phyloP scores from a whole-genome alignment of 225 moss, liverwort and hornwort species.

The Takakia lepidozioides region DNA sequence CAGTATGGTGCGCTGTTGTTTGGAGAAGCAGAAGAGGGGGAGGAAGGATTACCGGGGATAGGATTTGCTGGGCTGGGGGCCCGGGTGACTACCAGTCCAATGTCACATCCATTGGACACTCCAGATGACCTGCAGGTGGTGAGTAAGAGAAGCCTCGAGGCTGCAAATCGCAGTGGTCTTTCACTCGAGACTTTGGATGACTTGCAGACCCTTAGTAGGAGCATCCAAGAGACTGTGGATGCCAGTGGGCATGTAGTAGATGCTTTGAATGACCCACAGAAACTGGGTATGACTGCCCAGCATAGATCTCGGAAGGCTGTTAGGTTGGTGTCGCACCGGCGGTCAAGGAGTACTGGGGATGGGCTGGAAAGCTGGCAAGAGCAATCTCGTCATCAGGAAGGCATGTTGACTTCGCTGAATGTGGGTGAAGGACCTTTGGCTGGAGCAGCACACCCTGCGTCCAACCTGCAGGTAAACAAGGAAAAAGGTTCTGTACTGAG shows the following conservation, averaged over 20 bases:
- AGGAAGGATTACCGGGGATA: slow-evolving; percentile 35
- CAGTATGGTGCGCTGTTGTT: slow-evolving; percentile 31
- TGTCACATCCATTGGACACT: slow-evolving; percentile 11
- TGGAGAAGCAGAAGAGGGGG: slow-evolving; percentile 30
- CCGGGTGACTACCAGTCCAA: slow-evolving; percentile 14
- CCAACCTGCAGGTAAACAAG: too few species aligned
- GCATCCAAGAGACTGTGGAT: slow-evolving; percentile 15
- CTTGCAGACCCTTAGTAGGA: slow-evolving; percentile 16
- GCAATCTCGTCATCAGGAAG: slow-evolving; percentile 11
- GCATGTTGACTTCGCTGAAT: slow-evolving; percentile 14
- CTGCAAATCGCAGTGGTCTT: too few species aligned
- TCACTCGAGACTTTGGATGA: too few species aligned
- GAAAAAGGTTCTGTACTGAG: too few species aligned
- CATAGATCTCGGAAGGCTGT: slow-evolving; percentile 33
- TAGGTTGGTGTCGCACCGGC: slow-evolving; percentile 33
- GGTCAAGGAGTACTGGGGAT: slow-evolving; percentile 36
- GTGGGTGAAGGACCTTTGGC: slow-evolving; percentile 20
- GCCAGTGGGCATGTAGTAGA: slow-evolving; percentile 16
- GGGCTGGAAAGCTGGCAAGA: slow-evolving; percentile 36
- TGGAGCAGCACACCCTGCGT: too few species aligned
- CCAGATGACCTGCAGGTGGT: slow-evolving; percentile 2
- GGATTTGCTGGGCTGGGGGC: slow-evolving; percentile 32
- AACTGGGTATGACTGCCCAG: slow-evolving; percentile 24
- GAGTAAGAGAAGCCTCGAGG: too few species aligned
- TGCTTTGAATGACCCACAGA: too few species aligned